Percentiles rank a stretch among this genome's conserved stretches.
Evolutionary conservation across 768 basidiomycete species (phyloP).

Genomic region (Kwoniella pini): DNA sequence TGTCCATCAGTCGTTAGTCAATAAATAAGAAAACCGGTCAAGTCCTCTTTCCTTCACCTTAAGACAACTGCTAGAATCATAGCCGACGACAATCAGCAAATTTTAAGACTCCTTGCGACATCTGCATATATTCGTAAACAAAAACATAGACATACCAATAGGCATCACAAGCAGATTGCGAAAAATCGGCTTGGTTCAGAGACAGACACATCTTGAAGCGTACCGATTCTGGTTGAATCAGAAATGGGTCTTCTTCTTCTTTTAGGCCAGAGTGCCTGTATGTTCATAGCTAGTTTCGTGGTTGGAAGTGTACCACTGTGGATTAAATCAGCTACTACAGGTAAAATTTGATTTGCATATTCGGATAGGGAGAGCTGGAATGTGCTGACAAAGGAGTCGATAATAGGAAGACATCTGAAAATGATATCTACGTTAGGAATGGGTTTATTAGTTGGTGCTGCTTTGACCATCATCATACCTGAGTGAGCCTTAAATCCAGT

Average conservation of each 20-base stretch:
- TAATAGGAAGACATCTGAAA: slow-evolving; percentile 57
- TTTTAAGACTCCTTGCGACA: too few species aligned
- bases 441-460: slow-evolving; percentile 84
- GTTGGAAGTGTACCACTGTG: slow-evolving; percentile 75
- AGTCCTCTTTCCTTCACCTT: slow-evolving; percentile 7
- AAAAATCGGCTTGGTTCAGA: not conserved
- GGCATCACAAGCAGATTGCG: too few species aligned
- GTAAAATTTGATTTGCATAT: slow-evolving; percentile 58
- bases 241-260: slow-evolving; percentile 53
- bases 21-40: not conserved
- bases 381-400: not conserved
- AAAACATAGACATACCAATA: too few species aligned
- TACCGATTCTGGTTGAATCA: not conserved
- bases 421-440: slow-evolving; percentile 68
- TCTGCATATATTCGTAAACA: too few species aligned
- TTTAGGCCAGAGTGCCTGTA: slow-evolving; percentile 50
- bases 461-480: slow-evolving; percentile 86
- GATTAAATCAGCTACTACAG: slow-evolving; percentile 58
- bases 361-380: not conserved
- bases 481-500: slow-evolving; percentile 68
- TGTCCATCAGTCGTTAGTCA: not conserved
- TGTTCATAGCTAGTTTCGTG: slow-evolving; percentile 59
- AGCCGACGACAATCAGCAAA: too few species aligned
- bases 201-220: too few species aligned
- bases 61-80: not conserved